Conservation (phyloP, 441 rosid species). For the Populus hybrid region DNA sequence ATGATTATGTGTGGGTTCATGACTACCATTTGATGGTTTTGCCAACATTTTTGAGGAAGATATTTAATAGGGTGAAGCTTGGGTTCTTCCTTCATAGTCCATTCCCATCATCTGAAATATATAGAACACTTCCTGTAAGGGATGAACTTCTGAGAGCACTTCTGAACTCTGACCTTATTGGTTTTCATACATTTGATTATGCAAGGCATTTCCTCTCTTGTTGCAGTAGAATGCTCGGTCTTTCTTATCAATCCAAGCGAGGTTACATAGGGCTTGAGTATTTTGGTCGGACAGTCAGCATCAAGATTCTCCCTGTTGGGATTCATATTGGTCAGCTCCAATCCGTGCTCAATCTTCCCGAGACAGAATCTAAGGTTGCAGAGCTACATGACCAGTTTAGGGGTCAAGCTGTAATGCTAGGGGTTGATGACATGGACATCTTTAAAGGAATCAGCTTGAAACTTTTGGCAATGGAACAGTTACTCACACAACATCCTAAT, state of each 20-base stretch:
- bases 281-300: slow-evolving; percentile 77
- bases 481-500: slow-evolving; percentile 68
- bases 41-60: slow-evolving; percentile 83
- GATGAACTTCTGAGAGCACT: slow-evolving; percentile 80
- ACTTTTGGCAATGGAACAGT: slow-evolving; percentile 84
- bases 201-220: slow-evolving; percentile 89
- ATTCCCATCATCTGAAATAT: slow-evolving; percentile 86
- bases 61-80: slow-evolving; percentile 80
- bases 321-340: slow-evolving; percentile 82
- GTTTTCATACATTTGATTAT: slow-evolving; percentile 89
- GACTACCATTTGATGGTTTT: slow-evolving; percentile 90
- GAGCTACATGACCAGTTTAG: slow-evolving; percentile 59
- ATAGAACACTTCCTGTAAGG: slow-evolving; percentile 82
- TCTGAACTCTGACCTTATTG: slow-evolving; percentile 74
- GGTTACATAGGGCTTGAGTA: slow-evolving; percentile 83
- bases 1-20: slow-evolving; percentile 88
- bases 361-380: slow-evolving; percentile 61
- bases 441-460: slow-evolving; percentile 89
- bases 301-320: slow-evolving; percentile 88
- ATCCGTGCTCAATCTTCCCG: slow-evolving; percentile 61
- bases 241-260: slow-evolving; percentile 74
- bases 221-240: slow-evolving; percentile 91
- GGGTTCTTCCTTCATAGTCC: slow-evolving; percentile 91
- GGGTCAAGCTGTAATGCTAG: slow-evolving; percentile 64
- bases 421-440: slow-evolving; percentile 93